Conservation (phyloP, 2,329 filamentous ascomycete genomes). For the Orbilia javanica region DNA sequence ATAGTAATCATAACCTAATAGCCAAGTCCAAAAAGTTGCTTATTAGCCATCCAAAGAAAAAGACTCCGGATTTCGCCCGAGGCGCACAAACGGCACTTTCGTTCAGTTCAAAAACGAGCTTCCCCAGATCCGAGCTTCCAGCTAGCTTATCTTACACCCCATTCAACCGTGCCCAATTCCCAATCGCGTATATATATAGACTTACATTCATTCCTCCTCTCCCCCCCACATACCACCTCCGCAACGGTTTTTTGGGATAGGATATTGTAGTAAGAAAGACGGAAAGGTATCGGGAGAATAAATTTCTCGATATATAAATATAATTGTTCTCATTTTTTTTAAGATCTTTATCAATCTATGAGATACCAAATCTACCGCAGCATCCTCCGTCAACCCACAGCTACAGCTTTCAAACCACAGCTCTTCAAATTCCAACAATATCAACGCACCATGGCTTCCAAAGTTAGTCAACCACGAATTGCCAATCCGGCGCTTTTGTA, state of each 20-base stretch:
- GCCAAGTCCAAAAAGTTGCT: not conserved
- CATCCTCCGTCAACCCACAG: constrained; percentile 33
- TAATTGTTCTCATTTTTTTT: not conserved
- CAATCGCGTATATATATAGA: too few species aligned
- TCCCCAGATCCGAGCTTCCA: constrained; percentile 54
- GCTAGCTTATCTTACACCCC: not conserved
- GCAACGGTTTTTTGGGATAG: not conserved
- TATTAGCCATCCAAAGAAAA: not conserved
- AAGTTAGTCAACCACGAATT: constrained; percentile 35
- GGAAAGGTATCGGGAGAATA: too few species aligned
- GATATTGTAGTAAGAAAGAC: too few species aligned
- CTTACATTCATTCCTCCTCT: not conserved
- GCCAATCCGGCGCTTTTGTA: constrained; percentile 49
- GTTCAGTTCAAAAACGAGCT: constrained; percentile 24
- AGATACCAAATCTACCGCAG: constrained; percentile 39
- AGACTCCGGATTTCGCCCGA: constrained; percentile 33
- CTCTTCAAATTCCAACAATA: constrained; percentile 48
- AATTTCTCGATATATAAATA: too few species aligned
- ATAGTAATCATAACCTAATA: constrained; percentile 14
- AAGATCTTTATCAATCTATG: constrained; percentile 18
- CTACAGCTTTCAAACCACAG: constrained; percentile 6
- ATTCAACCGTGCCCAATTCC: constrained; percentile 1
- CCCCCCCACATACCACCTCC: not conserved
- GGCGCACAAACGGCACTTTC: not conserved
- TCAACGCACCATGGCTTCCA: constrained; percentile 56